These are phyloP conservation scores for Lecanicillium sp. DNA, from an alignment of 2,329 filamentous ascomycete species.

Conservation along the genomic window DNA sequence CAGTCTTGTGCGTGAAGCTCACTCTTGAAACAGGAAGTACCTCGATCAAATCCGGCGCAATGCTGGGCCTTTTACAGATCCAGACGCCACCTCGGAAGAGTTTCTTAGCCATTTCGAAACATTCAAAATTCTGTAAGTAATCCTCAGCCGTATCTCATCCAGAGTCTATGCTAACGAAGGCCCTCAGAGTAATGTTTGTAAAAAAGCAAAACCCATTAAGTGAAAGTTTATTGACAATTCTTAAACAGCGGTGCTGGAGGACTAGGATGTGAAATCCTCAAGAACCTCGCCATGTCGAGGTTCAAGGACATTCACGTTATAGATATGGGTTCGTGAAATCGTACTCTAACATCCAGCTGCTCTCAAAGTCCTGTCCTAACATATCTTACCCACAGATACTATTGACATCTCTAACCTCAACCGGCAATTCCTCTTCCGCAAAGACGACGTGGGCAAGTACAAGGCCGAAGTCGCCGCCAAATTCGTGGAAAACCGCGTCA, in stretches of 20 bases:
- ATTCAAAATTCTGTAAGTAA: constrained; percentile 65
- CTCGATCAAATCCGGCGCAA: constrained; percentile 73
- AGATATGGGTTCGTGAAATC: constrained; percentile 86
- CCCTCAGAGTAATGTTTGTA: constrained; percentile 41
- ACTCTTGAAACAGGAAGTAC: constrained; percentile 55
- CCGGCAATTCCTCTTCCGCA: constrained; percentile 91
- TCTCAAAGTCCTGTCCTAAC: constrained; percentile 3
- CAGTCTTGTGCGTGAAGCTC: constrained; percentile 8
- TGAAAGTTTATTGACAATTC: too few relatives aligned
- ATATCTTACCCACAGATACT: constrained; percentile 53
- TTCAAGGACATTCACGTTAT: constrained; percentile 98
- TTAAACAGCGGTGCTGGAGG: constrained; percentile 75
- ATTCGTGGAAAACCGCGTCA: constrained; percentile 84
- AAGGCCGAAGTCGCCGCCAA: constrained; percentile 90
- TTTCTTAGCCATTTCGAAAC: constrained; percentile 50
- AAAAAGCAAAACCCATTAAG: too few relatives aligned
- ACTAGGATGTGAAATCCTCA: constrained; percentile 90
- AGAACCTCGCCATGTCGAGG: constrained; percentile 88
- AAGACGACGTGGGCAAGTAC: constrained; percentile 81
- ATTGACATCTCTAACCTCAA: constrained; percentile 99
- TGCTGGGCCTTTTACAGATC: constrained; percentile 73
- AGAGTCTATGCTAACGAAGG: constrained; percentile 6
- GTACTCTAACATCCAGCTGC: background rate
- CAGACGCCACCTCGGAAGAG: constrained; percentile 44
- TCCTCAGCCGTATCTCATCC: background rate